Percentiles rank a stretch among this genome's conserved stretches.
Conservation (phyloP, 2,329 filamentous ascomycete species). For the Pseudogymnoascus sp. region DNA sequence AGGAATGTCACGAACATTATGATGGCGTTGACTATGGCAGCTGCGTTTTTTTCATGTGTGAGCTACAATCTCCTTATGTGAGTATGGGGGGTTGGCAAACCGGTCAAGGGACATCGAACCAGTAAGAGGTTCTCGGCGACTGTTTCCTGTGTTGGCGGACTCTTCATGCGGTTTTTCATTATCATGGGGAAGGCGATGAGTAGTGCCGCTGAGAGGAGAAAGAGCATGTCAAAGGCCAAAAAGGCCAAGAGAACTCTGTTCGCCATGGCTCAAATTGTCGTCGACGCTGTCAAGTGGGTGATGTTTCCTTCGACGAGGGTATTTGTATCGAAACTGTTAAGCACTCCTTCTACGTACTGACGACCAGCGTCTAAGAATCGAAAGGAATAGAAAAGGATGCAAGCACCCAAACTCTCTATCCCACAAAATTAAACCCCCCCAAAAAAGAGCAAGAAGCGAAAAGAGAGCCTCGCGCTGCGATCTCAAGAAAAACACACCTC, state of each 20-base stretch:
- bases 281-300: not conserved
- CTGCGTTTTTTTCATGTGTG: constrained; percentile 29
- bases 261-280: constrained; percentile 30
- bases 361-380: not conserved
- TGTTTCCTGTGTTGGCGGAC: constrained; percentile 37
- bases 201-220: constrained; percentile 41
- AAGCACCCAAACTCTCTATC: not conserved
- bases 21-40: constrained; percentile 62
- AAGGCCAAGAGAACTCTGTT: constrained; percentile 46
- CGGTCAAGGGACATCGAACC: constrained; percentile 42
- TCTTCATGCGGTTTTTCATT: constrained; percentile 35
- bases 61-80: not conserved
- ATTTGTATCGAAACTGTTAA: not conserved
- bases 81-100: constrained; percentile 30
- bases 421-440: constrained; percentile 1
- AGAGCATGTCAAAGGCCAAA: constrained; percentile 41
- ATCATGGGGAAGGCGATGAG: constrained; percentile 45
- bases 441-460: constrained; percentile 1
- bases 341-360: not conserved
- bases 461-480: constrained; percentile 5
- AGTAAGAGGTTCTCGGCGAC: constrained; percentile 45
- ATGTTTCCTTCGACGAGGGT: not conserved
- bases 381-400: not conserved
- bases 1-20: constrained; percentile 64
- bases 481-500: not conserved